Evolutionary conservation across 371 early-diverging fungal species (phyloP), one percentile per base, ranked within the genome.

Genomic region (Mucor lusitanicus): DNA sequence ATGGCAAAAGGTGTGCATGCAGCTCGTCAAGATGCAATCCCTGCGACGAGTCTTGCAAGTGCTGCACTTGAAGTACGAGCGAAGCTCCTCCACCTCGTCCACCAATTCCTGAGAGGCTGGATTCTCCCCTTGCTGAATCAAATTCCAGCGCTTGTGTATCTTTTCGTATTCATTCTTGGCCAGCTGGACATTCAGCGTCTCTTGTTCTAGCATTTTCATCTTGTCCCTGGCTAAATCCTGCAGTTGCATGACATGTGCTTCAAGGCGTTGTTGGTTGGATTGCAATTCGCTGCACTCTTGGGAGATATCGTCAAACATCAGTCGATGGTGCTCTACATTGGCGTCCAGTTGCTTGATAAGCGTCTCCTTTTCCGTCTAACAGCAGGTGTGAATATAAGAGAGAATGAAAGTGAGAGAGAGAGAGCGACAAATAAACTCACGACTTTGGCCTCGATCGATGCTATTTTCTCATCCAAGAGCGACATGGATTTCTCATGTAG

Each of bases 61-160:
- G 44, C 61, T 61, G 21, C 61, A 61, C 7, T 44, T 44, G 7
- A 61, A 61, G 44, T 61, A 32, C 9, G 61, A 30, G 32, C 61
- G 61, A 61, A 61, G 61, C 1, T 61, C 61, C 6, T 61, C 61
- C n/a, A 61, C 61, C 30, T 61, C 61, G 46, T 61, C 61, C 7
- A 61, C 44, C 19, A 61, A 21, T 32, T 61, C 44, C 9, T 61
- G 61, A 3, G 61, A 61, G 7, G 61, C 61, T 25, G 61, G 61
- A 19, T 61, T 61, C 19, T 61, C 61, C 32, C 61, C 61, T 11
- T 44, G 40, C 12, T 30, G 30, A 11, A 61, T 61, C 61, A 61
- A 46, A 28, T 27, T 32, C 61, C 61, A 61, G 28, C 21, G 44
- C 19, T 32, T 61, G 13, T 40, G 13, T n/a, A 46, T 19, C 17